Evolutionary conservation across 2,329 filamentous ascomycete genomes (phyloP).

Genomic region (Nothopassalora personata): DNA sequence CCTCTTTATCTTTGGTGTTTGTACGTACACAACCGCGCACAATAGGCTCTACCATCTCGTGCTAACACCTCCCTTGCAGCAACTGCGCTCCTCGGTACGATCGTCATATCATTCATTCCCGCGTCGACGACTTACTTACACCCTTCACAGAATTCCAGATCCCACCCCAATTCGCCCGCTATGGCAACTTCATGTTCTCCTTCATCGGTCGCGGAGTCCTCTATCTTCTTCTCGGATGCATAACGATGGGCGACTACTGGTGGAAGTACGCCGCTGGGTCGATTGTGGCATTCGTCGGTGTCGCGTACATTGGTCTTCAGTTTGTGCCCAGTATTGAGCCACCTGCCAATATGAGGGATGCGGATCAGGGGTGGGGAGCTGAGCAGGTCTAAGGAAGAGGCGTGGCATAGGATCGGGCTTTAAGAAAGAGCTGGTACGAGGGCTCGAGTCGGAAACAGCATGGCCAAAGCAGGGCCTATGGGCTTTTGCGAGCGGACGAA

Average conservation of each 20-base stretch:
- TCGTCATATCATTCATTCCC: no score
- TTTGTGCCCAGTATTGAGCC: conserved; percentile 50
- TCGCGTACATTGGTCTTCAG: conserved; percentile 61
- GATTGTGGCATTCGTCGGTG: conserved; percentile 69
- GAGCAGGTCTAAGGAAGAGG: conserved; percentile 42
- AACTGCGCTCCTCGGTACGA: conserved; percentile 51
- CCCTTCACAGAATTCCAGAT: conserved; percentile 75
- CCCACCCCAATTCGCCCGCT: conserved; percentile 83
- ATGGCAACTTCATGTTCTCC: conserved; percentile 96
- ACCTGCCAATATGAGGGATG: conserved; percentile 51
- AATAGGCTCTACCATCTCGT: neutral
- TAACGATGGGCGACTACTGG: conserved; percentile 65
- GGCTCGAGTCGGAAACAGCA: no score
- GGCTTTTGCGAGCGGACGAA: neutral
- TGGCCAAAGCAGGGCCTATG: no score
- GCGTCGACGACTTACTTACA: conserved; percentile 4
- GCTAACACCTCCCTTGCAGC: conserved; percentile 39
- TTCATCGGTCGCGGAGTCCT: conserved; percentile 94
- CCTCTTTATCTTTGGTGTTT: conserved; percentile 82
- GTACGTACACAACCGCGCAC: conserved; percentile 46
- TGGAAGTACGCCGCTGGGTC: conserved; percentile 71
- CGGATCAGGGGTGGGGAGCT: conserved; percentile 49
- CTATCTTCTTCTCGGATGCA: conserved; percentile 90
- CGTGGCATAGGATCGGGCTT: neutral
- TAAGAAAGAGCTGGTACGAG: neutral